Conservation (phyloP, 345 rosid genomes). For the Citrus medica region DNA sequence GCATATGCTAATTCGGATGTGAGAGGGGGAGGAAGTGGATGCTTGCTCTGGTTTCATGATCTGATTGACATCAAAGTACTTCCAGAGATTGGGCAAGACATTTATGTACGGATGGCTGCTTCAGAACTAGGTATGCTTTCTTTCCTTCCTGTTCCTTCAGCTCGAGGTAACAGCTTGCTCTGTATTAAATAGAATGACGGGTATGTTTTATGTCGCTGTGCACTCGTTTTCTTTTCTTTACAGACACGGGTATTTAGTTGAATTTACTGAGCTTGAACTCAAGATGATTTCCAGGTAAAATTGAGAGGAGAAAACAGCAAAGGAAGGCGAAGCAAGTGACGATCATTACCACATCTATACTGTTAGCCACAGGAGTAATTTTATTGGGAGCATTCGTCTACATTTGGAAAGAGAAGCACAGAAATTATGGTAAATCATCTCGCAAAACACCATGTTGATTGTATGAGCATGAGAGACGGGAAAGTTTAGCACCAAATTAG, state of each 20-base stretch:
- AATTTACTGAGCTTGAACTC: no score
- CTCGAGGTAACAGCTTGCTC: no score
- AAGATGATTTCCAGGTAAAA: not conserved
- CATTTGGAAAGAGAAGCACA: conserved; percentile 1
- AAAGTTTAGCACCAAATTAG: not conserved
- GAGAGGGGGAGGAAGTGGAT: conserved; percentile 16
- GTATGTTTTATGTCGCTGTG: no score
- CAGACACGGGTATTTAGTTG: no score
- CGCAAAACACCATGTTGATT: not conserved
- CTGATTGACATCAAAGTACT: not conserved
- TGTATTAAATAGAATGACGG: no score
- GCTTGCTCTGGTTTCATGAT: not conserved
- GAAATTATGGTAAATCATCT: conserved; percentile 3
- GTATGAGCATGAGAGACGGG: not conserved
- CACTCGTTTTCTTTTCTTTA: not conserved
- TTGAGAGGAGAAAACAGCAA: not conserved
- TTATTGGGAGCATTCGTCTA: conserved; percentile 10
- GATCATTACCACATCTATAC: conserved; percentile 18
- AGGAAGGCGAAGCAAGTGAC: not conserved
- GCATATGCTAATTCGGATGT: conserved; percentile 22
- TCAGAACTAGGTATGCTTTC: conserved; percentile 12
- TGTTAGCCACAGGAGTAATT: not conserved
- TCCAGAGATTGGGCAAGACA: not conserved
- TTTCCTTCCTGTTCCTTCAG: no score
- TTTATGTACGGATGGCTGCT: conserved; percentile 15